Percentiles rank a stretch among this genome's conserved stretches.
These are phyloP conservation scores for Rhodamnia argentea DNA, from an alignment of 345 rosid genomes.

Conservation along the genomic window DNA sequence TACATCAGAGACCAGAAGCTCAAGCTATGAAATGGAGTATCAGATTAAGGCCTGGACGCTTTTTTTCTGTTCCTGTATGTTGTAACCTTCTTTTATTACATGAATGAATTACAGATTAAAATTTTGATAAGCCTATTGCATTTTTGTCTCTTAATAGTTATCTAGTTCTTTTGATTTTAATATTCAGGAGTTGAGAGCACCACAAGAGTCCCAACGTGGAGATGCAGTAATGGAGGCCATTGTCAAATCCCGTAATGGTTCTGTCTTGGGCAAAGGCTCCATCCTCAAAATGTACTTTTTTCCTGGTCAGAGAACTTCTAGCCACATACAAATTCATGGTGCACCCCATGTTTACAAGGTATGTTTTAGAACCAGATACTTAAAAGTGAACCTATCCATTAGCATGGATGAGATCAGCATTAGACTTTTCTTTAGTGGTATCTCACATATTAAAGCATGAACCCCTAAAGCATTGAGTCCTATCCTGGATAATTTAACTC, in stretches of 20 bases:
- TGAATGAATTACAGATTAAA: not conserved
- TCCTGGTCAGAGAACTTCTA: slow-evolving; percentile 92
- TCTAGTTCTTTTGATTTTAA: slow-evolving; percentile 1
- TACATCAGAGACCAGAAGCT: slow-evolving; percentile 84
- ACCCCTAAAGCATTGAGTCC: not conserved
- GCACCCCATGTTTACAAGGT: slow-evolving; percentile 94
- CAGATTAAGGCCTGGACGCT: slow-evolving; percentile 83
- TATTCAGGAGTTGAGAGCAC: slow-evolving; percentile 76
- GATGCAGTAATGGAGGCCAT: slow-evolving; percentile 98
- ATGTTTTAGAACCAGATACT: not conserved
- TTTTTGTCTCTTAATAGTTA: not conserved
- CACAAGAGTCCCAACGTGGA: slow-evolving; percentile 76
- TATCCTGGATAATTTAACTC: not conserved
- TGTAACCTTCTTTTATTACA: slow-evolving; percentile 4
- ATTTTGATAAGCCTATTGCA: not conserved
- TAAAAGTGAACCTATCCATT: not conserved
- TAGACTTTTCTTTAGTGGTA: not conserved
- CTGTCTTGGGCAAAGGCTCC: slow-evolving; percentile 82
- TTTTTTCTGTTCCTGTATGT: slow-evolving; percentile 76
- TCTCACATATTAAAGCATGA: not conserved
- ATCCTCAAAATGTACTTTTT: slow-evolving; percentile 87
- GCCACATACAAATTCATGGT: slow-evolving; percentile 72
- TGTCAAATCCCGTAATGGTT: slow-evolving; percentile 76
- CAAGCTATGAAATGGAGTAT: slow-evolving; percentile 99
- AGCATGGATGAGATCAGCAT: not conserved